Evolutionary conservation across 768 basidiomycete species (phyloP), one percentile per base, ranked within the genome.

Genomic region (Xerocomus spinulosus): DNA sequence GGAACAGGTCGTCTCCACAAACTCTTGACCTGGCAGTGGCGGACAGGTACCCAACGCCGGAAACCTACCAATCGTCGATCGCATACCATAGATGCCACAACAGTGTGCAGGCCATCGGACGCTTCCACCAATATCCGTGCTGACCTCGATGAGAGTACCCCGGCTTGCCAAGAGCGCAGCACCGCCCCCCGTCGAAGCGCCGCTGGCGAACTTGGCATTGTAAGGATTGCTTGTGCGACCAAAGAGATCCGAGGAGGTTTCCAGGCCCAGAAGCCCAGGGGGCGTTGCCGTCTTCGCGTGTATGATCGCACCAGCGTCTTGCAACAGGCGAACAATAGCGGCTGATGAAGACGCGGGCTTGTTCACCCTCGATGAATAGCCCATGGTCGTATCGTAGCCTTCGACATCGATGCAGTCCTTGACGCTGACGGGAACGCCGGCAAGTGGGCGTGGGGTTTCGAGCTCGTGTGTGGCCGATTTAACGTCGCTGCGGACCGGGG

Each of bases 161-260:
- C 70, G 68, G 29, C 64, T 59, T 0, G 78, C 77, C 3, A 79
- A 57, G 17, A 80, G 65, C 8, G 79, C 76, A 2, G 64, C 71
- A 18, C 78, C 79, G 6, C 78, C 78, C 23, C 78, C 78, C 0
- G 75, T 75, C 0, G 77, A 79, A 21, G 74, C 78, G 5, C 78
- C 78, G 10, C 69, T 68, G 1, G 57, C 61, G 44, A 67, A 71
- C 7, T 67, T 64, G 5, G 61, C 49, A 47, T 76, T 75, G 59
- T 74, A 71, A 0, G 78, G 78, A 55, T 80, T 79, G 13, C 60
- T 62, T 5, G 77, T 77, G 26, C 62, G 63, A 9, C 77, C 78
- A 48, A 71, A 78, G 3, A 77, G 53, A 51, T 76, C 70, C 36
- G 75, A 76, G 38, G 57, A 49, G 0, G 69, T 70, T 44, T 77